A percentile compares a stretch with the other conserved stretches of the same genome.
Evolutionary conservation across 192 early-diverging fungal species (phyloP).

Genomic region (Gryganskiella cystojenkinii): DNA sequence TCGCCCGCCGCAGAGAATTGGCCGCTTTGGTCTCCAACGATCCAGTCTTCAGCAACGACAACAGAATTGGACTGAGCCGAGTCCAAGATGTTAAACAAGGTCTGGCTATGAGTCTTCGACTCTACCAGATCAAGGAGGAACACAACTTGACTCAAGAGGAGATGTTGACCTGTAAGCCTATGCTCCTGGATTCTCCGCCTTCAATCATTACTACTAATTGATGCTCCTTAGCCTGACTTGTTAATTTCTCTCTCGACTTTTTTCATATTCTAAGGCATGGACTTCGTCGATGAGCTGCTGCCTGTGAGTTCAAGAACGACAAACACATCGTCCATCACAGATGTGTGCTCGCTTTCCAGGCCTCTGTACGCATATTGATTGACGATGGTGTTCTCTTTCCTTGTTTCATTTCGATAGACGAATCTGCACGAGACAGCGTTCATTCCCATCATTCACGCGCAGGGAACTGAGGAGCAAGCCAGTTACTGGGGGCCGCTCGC

Average conservation of each 20-base stretch:
- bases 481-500: conserved; percentile 76
- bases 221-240: neutral
- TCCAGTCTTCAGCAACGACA: conserved; percentile 38
- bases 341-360: neutral
- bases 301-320: conserved; percentile 23
- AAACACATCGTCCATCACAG: neutral
- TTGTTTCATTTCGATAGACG: neutral
- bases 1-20: conserved; percentile 22
- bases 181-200: neutral
- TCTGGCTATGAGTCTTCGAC: conserved; percentile 65
- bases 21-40: conserved; percentile 30
- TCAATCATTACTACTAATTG: neutral
- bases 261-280: conserved; percentile 19
- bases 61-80: conserved; percentile 33
- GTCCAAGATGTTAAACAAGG: conserved; percentile 75
- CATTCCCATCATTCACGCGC: conserved; percentile 76
- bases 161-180: conserved; percentile 51
- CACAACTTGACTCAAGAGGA: conserved; percentile 67
- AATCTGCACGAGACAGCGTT: conserved; percentile 66
- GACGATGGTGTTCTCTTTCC: neutral
- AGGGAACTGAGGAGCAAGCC: conserved; percentile 77
- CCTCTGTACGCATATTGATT: neutral
- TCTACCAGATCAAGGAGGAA: conserved; percentile 66
- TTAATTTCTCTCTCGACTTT: neutral
- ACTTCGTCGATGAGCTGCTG: conserved; percentile 34